Conservation (phyloP, 441 rosid species). For the Populus trichocarpa region DNA sequence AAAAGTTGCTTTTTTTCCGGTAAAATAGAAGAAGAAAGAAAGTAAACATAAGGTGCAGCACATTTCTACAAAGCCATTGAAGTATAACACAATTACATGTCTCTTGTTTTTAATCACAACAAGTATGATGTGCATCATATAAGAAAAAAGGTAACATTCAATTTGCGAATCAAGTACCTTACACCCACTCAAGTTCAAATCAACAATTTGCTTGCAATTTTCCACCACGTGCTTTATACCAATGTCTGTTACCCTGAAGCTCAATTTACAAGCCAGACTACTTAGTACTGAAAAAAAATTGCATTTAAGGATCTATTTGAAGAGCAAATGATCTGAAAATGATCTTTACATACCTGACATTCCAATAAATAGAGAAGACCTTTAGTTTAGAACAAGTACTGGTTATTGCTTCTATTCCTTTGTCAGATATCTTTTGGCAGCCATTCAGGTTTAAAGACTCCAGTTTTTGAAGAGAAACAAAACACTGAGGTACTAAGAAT, state of each 20-base stretch:
- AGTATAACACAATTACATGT: neutral
- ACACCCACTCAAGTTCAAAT: conserved; percentile 88
- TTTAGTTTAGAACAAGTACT: conserved; percentile 61
- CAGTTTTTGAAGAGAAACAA: conserved; percentile 50
- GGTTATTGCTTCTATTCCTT: conserved; percentile 70
- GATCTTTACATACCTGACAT: conserved; percentile 61
- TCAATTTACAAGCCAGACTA: conserved; percentile 10
- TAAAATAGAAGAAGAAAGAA: neutral
- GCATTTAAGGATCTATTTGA: conserved; percentile 6
- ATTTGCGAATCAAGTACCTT: conserved; percentile 47
- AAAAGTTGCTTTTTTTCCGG: neutral
- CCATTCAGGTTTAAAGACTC: conserved; percentile 82
- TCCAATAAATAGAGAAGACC: conserved; percentile 84
- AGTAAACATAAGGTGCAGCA: neutral
- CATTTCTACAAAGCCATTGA: neutral
- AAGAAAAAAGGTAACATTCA: neutral
- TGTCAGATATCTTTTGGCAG: conserved; percentile 94
- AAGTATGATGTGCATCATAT: neutral
- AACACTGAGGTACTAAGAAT: conserved; percentile 43
- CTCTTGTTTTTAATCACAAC: neutral
- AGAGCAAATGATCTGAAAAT: conserved; percentile 1
- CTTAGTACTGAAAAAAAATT: conserved; percentile 5
- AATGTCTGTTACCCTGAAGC: conserved; percentile 64
- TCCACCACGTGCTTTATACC: conserved; percentile 61
- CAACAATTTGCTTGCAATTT: conserved; percentile 56